These are phyloP conservation scores for Sinapis alba DNA, from an alignment of 441 rosid genomes.

Conservation along the genomic window DNA sequence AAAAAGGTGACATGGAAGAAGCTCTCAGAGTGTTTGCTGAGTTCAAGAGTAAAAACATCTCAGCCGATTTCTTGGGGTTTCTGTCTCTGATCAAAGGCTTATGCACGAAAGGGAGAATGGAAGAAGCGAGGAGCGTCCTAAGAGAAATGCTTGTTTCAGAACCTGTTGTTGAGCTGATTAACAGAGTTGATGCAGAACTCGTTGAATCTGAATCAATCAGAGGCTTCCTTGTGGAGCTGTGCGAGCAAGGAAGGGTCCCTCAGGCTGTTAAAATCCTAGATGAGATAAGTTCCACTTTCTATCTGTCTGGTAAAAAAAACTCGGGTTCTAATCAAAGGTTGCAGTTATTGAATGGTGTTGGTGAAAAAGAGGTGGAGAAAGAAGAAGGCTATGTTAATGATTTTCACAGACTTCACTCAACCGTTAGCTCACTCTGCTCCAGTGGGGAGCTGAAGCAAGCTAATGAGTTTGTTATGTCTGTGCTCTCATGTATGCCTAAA, in stretches of 20 bases:
- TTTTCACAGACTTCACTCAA: conserved; percentile 43
- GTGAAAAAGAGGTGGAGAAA: conserved; percentile 18
- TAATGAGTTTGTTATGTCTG: conserved; percentile 38
- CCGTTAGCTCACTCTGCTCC: conserved; percentile 49
- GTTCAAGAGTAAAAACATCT: conserved; percentile 50
- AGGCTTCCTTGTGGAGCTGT: conserved; percentile 61
- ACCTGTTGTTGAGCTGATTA: conserved; percentile 60
- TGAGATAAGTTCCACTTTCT: conserved; percentile 56
- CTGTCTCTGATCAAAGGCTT: conserved; percentile 72
- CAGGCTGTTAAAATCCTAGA: conserved; percentile 76
- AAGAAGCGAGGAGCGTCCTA: conserved; percentile 78
- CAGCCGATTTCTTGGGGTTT: conserved; percentile 85
- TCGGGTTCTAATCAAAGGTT: conserved; percentile 34
- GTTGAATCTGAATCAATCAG: conserved; percentile 68
- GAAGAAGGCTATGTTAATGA: conserved; percentile 26
- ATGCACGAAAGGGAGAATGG: conserved; percentile 84
- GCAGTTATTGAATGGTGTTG: conserved; percentile 29
- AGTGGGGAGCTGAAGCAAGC: conserved; percentile 52
- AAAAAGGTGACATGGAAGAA: conserved; percentile 75
- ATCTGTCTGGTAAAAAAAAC: conserved; percentile 46
- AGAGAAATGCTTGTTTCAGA: conserved; percentile 82
- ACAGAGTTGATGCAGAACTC: conserved; percentile 55
- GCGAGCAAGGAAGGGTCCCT: conserved; percentile 79
- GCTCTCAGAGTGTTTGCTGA: conserved; percentile 63
- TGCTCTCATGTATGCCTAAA: conserved; percentile 42